phyloP scores from a whole-genome alignment of 2,329 filamentous ascomycete genomes.

The Botrytis aclada region DNA sequence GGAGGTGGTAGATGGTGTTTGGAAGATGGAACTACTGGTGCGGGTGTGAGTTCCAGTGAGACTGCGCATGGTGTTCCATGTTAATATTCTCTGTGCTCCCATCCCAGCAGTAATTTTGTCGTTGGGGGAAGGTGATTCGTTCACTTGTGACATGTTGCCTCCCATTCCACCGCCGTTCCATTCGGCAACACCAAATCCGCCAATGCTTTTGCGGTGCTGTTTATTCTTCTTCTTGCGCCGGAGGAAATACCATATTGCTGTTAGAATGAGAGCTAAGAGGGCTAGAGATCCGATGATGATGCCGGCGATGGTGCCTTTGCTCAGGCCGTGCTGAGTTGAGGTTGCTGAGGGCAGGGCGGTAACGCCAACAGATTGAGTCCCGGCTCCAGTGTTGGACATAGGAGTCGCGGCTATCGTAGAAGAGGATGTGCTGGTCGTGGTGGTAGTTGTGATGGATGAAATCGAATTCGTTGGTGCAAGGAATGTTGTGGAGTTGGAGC shows the following conservation, averaged over 20 bases:
- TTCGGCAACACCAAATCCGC: background rate
- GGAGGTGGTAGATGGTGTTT: background rate
- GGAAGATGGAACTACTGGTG: background rate
- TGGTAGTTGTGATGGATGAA: background rate
- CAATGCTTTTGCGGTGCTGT: background rate
- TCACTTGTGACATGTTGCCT: background rate
- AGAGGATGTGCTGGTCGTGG: background rate
- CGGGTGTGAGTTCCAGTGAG: background rate
- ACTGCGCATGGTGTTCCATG: background rate
- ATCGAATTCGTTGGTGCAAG: background rate
- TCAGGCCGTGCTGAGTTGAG: background rate
- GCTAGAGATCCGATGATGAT: background rate
- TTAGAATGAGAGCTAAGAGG: background rate
- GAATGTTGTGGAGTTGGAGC: background rate
- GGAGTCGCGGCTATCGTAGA: background rate
- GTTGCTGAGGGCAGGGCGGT: background rate
- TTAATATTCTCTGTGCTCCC: background rate
- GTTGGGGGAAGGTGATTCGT: background rate
- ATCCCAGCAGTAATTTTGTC: background rate
- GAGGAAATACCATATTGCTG: background rate
- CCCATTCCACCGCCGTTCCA: background rate
- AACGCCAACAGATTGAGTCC: background rate
- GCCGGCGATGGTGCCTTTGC: background rate
- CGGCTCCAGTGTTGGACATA: background rate
- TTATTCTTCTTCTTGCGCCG: background rate